These are phyloP conservation scores for Quercus dentata DNA, from an alignment of 306 rosid species.

Conservation along the genomic window DNA sequence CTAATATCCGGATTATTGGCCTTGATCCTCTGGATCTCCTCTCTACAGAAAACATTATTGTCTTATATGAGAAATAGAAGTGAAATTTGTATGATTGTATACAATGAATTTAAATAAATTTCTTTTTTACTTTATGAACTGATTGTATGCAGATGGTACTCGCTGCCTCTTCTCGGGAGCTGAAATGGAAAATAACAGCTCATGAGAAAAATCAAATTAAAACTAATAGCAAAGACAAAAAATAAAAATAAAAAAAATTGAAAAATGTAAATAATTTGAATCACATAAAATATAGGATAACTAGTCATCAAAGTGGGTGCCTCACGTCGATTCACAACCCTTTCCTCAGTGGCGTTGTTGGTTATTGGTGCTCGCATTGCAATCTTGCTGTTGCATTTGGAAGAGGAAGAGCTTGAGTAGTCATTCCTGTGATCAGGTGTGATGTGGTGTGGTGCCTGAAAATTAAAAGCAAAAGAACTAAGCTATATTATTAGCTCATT, in stretches of 20 bases:
- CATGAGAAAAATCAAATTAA: constrained; percentile 10
- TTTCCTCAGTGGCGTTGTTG: constrained; percentile 48
- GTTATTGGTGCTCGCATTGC: constrained; percentile 64
- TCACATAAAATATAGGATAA: not conserved
- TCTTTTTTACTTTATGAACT: constrained; percentile 87
- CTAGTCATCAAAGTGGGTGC: not conserved
- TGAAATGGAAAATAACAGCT: constrained; percentile 71
- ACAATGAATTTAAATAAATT: not conserved
- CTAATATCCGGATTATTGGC: constrained; percentile 94
- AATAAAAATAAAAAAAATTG: not conserved
- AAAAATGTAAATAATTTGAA: not conserved
- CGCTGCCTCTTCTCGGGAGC: constrained; percentile 99
- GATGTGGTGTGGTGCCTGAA: constrained; percentile 46
- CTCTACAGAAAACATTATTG: constrained; percentile 44
- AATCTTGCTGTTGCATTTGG: constrained; percentile 76
- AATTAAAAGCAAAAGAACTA: not conserved
- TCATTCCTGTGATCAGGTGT: constrained; percentile 51
- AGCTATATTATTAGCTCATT: not conserved
- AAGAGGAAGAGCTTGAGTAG: constrained; percentile 46
- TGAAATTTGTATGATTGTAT: not conserved
- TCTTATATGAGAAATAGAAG: not conserved
- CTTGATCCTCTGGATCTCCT: constrained; percentile 98
- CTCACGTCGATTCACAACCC: constrained; percentile 82
- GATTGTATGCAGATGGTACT: constrained; percentile 99
- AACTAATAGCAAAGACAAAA: not conserved